A percentile compares a stretch with the other conserved stretches of the same genome.
Conservation (phyloP, 371 early-diverging fungal genomes). For the Cokeromyces recurvatus region DNA sequence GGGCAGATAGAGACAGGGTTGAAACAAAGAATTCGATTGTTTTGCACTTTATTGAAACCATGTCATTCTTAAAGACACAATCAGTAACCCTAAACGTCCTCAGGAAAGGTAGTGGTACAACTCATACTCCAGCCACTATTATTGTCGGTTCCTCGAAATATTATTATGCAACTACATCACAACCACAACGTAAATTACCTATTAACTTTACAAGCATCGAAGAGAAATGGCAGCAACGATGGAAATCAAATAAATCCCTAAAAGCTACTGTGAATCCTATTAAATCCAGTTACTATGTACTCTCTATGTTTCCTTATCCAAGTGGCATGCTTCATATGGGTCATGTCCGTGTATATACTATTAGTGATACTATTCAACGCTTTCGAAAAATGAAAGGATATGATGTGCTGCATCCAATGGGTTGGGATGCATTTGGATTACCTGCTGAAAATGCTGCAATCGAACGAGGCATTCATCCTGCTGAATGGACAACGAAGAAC, state of each 20-base stretch:
- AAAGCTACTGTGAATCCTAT: slow-evolving; percentile 6
- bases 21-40: too few species aligned
- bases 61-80: too few species aligned
- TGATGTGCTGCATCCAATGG: slow-evolving; percentile 90
- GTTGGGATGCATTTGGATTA: slow-evolving; percentile 99
- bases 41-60: too few species aligned
- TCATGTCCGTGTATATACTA: slow-evolving; percentile 91
- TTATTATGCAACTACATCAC: slow-evolving; percentile 1
- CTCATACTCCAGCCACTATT: neutral
- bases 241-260: slow-evolving; percentile 30
- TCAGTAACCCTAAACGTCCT: too few species aligned
- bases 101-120: too few species aligned
- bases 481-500: slow-evolving; percentile 80
- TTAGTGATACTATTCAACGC: slow-evolving; percentile 82
- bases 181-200: slow-evolving; percentile 2
- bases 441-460: slow-evolving; percentile 99
- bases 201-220: slow-evolving; percentile 48
- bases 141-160: neutral
- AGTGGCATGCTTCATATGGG: slow-evolving; percentile 94
- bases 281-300: slow-evolving; percentile 67
- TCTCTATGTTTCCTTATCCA: slow-evolving; percentile 96
- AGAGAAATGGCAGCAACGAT: slow-evolving; percentile 55
- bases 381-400: slow-evolving; percentile 73
- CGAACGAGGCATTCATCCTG: slow-evolving; percentile 77
- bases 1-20: too few species aligned